Evolutionary conservation across 129 eudicot genomes (phyloP), one percentile per base, ranked within the genome.

Genomic region (Flaveria brownii): DNA sequence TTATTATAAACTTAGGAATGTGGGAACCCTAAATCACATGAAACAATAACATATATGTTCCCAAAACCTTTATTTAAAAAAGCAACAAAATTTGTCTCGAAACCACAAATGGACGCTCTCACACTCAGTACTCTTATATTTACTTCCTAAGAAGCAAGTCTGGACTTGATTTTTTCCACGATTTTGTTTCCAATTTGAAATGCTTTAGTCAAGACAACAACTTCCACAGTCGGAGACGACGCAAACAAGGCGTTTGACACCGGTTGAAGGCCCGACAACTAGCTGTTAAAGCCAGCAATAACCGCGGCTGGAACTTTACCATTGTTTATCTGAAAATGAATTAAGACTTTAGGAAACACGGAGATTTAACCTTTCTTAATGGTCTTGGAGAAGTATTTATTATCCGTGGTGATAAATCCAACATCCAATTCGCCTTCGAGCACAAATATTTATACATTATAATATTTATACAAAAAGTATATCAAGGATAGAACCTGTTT

Each of bases 141-240:
- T 33, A 33, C 0, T 33, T 22, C 30, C 20, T 57, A 23, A 23
- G 66, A 36, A 60, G 66, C 17, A 22, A 60, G 23, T 22, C 12
- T 60, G n/a, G 66, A 5, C 66, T 60, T 60, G 23, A 60, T 60
- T 60, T 60, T 60, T 17, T 60, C 66, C 25, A 60, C 9, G 9
- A 23, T 16, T 23, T 60, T 60, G 39, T 39, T 60, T 60, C 66
- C 66, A 60, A 60, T n/a, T 60, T 60, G 66, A 16, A 60, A 60
- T 25, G 66, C 2, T 60, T 60, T 60, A 3, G 66, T 60, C 39
- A 60, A 25, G n/a, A 60, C 66, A 60, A 22, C 39, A 60, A 25
- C 66, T 0, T 60, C 66, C n/a, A 60, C 66, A 8, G 39, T 60
- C 0, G 66, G 66, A 60, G 66, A 60, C 16, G 66, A 60, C 0